These are phyloP conservation scores for Cordyceps tenuipes DNA, from an alignment of 2,329 filamentous ascomycete genomes.

Conservation along the genomic window DNA sequence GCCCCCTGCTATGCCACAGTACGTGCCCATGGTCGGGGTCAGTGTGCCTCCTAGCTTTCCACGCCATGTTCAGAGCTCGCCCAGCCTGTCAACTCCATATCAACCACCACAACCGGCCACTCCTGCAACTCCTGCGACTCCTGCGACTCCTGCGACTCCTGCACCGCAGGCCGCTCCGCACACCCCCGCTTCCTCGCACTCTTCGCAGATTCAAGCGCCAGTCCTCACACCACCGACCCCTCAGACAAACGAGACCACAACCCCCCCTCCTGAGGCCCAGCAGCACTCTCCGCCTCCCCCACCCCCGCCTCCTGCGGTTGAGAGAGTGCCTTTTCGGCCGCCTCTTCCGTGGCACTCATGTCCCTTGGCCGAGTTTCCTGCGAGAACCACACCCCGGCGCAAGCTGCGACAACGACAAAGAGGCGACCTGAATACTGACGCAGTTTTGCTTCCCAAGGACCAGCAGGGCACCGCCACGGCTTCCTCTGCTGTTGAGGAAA, in stretches of 20 bases:
- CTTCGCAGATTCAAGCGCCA: constrained; percentile 33
- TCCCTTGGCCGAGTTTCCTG: constrained; percentile 44
- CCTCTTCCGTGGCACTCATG: constrained; percentile 51
- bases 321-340: constrained; percentile 32
- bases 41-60: constrained; percentile 39
- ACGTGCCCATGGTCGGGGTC: constrained; percentile 42
- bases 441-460: constrained; percentile 35
- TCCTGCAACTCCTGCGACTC: constrained; percentile 27
- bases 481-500: constrained; percentile 4
- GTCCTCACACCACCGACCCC: constrained; percentile 38
- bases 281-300: constrained; percentile 5
- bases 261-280: constrained; percentile 17
- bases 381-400: constrained; percentile 27
- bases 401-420: constrained; percentile 39
- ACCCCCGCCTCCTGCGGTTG: not conserved
- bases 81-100: constrained; percentile 48
- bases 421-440: constrained; percentile 27
- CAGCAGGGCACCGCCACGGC: constrained; percentile 24
- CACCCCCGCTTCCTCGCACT: constrained; percentile 46
- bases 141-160: constrained; percentile 31
- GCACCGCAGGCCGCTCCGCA: constrained; percentile 31
- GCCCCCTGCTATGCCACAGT: constrained; percentile 46
- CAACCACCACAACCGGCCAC: constrained; percentile 41
- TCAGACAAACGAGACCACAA: constrained; percentile 26
- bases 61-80: constrained; percentile 41